Evolutionary conservation across 352 stramenopile species (phyloP).

Genomic region (Globisporangium uncinulatum): DNA sequence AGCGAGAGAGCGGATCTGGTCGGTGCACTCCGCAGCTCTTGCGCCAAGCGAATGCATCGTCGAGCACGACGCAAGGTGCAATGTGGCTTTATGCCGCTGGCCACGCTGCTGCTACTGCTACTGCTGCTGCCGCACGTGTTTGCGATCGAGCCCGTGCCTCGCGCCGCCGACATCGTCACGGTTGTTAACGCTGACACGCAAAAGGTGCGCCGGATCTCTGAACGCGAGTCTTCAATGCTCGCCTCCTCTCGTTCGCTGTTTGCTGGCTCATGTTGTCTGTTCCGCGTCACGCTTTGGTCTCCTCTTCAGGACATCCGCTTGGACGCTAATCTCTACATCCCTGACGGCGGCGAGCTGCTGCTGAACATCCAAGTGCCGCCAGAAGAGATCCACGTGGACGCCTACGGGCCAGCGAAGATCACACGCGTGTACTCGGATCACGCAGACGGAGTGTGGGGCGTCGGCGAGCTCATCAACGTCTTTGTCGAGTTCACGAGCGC

Average conservation of each 20-base stretch:
- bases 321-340: conserved; percentile 67
- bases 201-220: conserved; percentile 16
- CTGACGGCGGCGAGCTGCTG: conserved; percentile 60
- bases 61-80: neutral
- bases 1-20: too few species aligned
- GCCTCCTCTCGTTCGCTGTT: neutral
- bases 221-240: too few species aligned
- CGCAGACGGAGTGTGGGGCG: conserved; percentile 35
- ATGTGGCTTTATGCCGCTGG: neutral
- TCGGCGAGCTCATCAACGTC: conserved; percentile 54
- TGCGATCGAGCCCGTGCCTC: conserved; percentile 40
- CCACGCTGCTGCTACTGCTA: conserved; percentile 9
- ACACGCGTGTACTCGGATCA: conserved; percentile 54
- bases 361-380: conserved; percentile 58
- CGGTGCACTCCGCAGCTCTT: too few species aligned
- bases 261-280: neutral
- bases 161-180: conserved; percentile 40
- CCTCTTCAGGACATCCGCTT: conserved; percentile 39
- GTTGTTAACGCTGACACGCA: conserved; percentile 37
- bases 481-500: conserved; percentile 69
- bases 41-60: too few species aligned
- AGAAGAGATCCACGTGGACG: conserved; percentile 44
- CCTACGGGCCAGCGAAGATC: conserved; percentile 53
- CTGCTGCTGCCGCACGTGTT: neutral
- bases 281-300: neutral